phyloP scores from a whole-genome alignment of 352 stramenopile species.

The Aphanomyces cochlioides region DNA sequence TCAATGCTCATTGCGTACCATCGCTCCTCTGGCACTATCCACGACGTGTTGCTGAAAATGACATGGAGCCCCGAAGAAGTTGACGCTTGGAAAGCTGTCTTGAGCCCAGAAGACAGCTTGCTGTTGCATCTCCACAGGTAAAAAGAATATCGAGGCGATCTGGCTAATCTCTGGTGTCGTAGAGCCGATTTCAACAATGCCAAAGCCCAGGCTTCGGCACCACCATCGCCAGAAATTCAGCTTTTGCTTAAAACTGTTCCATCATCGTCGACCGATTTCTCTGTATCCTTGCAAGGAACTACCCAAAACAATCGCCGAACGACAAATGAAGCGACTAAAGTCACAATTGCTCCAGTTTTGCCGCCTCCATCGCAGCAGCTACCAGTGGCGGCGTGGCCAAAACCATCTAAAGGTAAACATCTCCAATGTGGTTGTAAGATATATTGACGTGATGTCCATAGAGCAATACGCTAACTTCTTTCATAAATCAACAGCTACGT shows the following conservation, averaged over 20 bases:
- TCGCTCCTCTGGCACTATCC: neutral
- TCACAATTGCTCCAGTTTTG: no score
- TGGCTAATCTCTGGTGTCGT: neutral
- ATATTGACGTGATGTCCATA: neutral
- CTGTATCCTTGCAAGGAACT: neutral
- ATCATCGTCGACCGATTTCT: neutral
- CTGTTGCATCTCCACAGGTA: conserved; percentile 5
- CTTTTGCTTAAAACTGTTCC: neutral
- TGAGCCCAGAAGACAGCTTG: neutral
- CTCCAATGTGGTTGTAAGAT: neutral
- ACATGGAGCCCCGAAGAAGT: conserved; percentile 9
- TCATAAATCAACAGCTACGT: neutral
- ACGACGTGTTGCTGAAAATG: conserved; percentile 11
- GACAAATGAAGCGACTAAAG: no score
- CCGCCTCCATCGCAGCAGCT: neutral
- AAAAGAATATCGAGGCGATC: neutral
- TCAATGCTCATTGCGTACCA: neutral
- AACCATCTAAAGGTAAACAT: conserved; percentile 14
- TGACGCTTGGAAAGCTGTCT: neutral
- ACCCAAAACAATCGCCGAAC: no score
- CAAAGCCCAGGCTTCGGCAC: neutral
- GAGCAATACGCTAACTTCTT: conserved; percentile 15
- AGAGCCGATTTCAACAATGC: neutral
- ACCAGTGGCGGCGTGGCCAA: neutral
- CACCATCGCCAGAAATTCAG: neutral